Conservation (phyloP, 441 rosid genomes). For the Breynia disticha region DNA sequence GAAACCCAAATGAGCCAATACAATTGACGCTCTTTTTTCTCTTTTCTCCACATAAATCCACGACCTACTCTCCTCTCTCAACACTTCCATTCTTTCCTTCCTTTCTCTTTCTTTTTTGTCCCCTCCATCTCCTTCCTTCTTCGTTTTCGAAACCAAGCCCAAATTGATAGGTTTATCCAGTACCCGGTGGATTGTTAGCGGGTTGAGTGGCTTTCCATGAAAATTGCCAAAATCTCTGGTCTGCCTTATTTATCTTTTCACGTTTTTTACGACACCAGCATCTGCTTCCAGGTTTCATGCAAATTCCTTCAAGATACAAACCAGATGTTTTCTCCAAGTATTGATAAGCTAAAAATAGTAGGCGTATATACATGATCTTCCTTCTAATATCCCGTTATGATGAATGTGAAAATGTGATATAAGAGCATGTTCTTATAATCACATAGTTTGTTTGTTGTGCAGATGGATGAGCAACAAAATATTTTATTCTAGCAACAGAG, state of each 20-base stretch:
- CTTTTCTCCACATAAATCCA: too few relatives aligned
- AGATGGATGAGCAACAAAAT: slow-evolving; percentile 60
- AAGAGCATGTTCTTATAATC: not conserved
- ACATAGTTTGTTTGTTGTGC: slow-evolving; percentile 22
- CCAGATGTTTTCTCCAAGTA: slow-evolving; percentile 39
- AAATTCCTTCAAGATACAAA: slow-evolving; percentile 41
- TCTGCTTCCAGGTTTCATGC: slow-evolving; percentile 46
- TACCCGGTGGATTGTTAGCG: too few relatives aligned
- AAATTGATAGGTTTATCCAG: too few relatives aligned
- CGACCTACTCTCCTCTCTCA: too few relatives aligned
- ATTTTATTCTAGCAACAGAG: slow-evolving; percentile 40
- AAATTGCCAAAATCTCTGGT: not conserved
- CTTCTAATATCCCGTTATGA: not conserved
- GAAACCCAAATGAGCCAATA: too few relatives aligned
- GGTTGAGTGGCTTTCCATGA: too few relatives aligned
- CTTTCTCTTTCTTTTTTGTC: too few relatives aligned
- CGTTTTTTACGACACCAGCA: slow-evolving; percentile 14
- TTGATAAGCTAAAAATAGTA: slow-evolving; percentile 38
- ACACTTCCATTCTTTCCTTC: too few relatives aligned
- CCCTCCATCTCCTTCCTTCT: too few relatives aligned
- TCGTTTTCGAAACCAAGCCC: too few relatives aligned
- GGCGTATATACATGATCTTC: slow-evolving; percentile 28
- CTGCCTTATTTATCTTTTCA: not conserved
- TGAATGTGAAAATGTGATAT: not conserved
- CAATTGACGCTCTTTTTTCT: too few relatives aligned